Conservation (phyloP, 1,284 basidiomycete species). For the Tylopilus sp. region DNA sequence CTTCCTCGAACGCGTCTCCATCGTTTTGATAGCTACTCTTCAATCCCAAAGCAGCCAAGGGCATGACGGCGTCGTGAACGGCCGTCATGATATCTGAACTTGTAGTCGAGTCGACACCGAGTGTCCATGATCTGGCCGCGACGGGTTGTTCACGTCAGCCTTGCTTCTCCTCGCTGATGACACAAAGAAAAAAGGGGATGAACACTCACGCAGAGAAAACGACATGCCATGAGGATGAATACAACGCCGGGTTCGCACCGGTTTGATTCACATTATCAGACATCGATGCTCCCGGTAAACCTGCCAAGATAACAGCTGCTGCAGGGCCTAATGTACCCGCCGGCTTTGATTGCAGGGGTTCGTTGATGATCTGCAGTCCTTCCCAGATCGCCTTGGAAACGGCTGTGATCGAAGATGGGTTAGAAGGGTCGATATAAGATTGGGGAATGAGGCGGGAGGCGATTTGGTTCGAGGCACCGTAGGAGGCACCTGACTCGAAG, state of each 20-base stretch:
- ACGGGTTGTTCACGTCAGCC: not conserved
- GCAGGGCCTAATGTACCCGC: not conserved
- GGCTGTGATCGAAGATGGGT: slow-evolving; percentile 4
- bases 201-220: slow-evolving; percentile 10
- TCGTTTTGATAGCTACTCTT: slow-evolving; percentile 27
- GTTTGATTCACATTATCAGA: slow-evolving; percentile 9
- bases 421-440: slow-evolving; percentile 9
- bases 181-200: not conserved
- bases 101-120: not conserved
- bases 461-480: slow-evolving; percentile 9
- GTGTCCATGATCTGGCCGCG: slow-evolving; percentile 14
- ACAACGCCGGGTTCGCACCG: slow-evolving; percentile 17
- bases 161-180: not conserved
- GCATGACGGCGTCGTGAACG: slow-evolving; percentile 9
- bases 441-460: slow-evolving; percentile 17
- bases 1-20: slow-evolving; percentile 15
- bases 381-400: slow-evolving; percentile 17
- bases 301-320: not conserved
- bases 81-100: slow-evolving; percentile 3
- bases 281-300: slow-evolving; percentile 6
- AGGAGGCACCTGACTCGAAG: not conserved
- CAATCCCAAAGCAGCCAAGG: slow-evolving; percentile 18
- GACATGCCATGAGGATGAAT: slow-evolving; percentile 17
- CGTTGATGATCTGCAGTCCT: slow-evolving; percentile 10
- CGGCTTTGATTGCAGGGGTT: not conserved